Evolutionary conservation across 495 filamentous ascomycete species (phyloP).

Genomic region (Lindgomyces ingoldianus): DNA sequence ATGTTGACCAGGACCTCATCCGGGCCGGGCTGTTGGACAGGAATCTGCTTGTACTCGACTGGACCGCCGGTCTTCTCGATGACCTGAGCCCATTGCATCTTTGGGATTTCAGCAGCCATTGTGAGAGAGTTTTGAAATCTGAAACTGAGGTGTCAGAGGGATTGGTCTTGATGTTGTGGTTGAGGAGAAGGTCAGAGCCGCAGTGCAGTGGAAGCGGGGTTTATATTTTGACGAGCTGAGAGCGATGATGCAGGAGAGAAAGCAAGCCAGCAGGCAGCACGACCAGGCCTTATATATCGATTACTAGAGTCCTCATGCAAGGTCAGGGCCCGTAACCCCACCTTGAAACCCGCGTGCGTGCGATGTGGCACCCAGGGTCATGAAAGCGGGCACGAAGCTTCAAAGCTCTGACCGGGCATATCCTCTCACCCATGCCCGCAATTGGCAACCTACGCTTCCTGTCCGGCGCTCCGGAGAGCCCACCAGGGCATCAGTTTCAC

Average conservation of each 20-base stretch:
- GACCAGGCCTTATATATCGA: slow-evolving; percentile 7
- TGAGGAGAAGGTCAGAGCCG: too few relatives aligned
- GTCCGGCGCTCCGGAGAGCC: slow-evolving; percentile 15
- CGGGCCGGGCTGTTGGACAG: slow-evolving; percentile 72
- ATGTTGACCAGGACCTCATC: slow-evolving; percentile 91
- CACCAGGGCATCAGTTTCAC: neutral
- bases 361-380: neutral
- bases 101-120: slow-evolving; percentile 56
- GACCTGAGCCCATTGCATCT: slow-evolving; percentile 84
- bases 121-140: neutral
- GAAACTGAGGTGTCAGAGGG: neutral
- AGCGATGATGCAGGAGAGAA: neutral
- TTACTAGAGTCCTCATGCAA: neutral
- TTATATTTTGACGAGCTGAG: neutral
- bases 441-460: neutral
- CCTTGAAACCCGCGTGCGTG: neutral
- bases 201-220: too few relatives aligned
- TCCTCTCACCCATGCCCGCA: slow-evolving; percentile 1
- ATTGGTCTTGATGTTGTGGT: neutral
- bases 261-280: neutral
- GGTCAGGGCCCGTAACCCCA: neutral
- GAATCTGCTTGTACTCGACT: slow-evolving; percentile 77
- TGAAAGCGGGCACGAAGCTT: neutral
- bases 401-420: neutral
- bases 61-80: slow-evolving; percentile 75